Evolutionary conservation across 192 early-diverging fungal species (phyloP).

Genomic region (Coemansia sp.): DNA sequence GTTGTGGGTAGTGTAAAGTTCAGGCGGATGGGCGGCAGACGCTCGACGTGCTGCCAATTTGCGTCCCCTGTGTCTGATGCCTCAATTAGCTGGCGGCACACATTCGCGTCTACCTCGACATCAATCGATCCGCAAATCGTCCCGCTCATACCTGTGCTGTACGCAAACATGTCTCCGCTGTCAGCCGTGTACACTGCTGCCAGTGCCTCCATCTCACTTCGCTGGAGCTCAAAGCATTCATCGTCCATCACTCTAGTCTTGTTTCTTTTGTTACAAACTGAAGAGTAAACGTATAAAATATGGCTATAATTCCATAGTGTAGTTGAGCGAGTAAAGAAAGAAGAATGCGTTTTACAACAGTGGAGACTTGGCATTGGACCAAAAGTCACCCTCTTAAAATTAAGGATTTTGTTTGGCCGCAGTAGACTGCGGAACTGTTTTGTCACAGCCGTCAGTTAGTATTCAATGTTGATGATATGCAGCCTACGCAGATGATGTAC

Average conservation of each 20-base stretch:
- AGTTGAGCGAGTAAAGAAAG: too few relatives aligned
- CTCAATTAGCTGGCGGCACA: not conserved
- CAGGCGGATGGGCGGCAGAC: not conserved
- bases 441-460: too few relatives aligned
- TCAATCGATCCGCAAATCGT: not conserved
- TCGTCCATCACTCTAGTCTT: not conserved
- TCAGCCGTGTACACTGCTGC: slow-evolving; percentile 15
- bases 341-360: too few relatives aligned
- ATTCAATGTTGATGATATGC: too few relatives aligned
- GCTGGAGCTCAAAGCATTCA: slow-evolving; percentile 26
- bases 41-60: not conserved
- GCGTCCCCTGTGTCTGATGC: not conserved
- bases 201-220: slow-evolving; percentile 25
- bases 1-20: not conserved
- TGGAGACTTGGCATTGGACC: too few relatives aligned
- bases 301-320: not conserved
- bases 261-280: not conserved
- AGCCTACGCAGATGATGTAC: too few relatives aligned
- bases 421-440: too few relatives aligned
- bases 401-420: too few relatives aligned
- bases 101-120: not conserved
- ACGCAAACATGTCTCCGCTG: not conserved
- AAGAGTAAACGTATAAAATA: not conserved
- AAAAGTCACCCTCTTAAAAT: too few relatives aligned
- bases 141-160: not conserved